These are phyloP conservation scores for Penicillium cataractarum DNA, from an alignment of 495 filamentous ascomycete species.

Conservation along the genomic window DNA sequence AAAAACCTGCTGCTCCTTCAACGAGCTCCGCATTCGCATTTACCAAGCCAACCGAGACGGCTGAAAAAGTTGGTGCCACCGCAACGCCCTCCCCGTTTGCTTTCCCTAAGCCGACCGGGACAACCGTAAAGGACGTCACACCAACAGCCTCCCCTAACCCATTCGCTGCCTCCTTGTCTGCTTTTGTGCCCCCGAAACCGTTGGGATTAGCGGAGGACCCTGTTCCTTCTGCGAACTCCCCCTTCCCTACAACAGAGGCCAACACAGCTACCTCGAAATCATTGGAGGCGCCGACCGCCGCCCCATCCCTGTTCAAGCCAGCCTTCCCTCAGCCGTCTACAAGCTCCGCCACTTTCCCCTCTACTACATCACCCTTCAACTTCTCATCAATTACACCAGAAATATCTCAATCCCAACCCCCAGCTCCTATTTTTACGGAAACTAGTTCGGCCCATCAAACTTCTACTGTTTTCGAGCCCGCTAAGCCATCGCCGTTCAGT, in stretches of 20 bases:
- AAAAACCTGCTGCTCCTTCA: not conserved
- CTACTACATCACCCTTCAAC: slow-evolving; percentile 1
- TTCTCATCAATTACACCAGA: not conserved
- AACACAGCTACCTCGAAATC: not conserved
- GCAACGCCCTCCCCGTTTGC: not conserved
- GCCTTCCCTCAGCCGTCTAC: not conserved
- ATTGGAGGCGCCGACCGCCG: not conserved
- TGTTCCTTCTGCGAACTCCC: not conserved
- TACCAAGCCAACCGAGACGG: not conserved
- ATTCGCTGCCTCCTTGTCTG: slow-evolving; percentile 17
- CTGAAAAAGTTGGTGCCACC: not conserved
- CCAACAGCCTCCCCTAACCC: slow-evolving; percentile 12
- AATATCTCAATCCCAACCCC: not conserved
- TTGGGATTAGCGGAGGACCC: slow-evolving; percentile 5
- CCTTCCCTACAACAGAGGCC: slow-evolving; percentile 1
- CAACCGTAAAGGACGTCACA: not conserved
- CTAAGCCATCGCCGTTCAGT: not conserved
- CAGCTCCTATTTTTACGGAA: not conserved
- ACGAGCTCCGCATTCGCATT: not conserved
- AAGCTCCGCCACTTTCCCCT: not conserved
- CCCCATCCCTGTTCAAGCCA: slow-evolving; percentile 1
- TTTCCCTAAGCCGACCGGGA: not conserved
- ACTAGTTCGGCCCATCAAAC: not conserved
- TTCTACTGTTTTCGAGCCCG: not conserved
- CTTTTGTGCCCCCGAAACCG: slow-evolving; percentile 9